These are phyloP conservation scores for Monosporascus sp. DNA, from an alignment of 2,329 filamentous ascomycete species.

Conservation along the genomic window DNA sequence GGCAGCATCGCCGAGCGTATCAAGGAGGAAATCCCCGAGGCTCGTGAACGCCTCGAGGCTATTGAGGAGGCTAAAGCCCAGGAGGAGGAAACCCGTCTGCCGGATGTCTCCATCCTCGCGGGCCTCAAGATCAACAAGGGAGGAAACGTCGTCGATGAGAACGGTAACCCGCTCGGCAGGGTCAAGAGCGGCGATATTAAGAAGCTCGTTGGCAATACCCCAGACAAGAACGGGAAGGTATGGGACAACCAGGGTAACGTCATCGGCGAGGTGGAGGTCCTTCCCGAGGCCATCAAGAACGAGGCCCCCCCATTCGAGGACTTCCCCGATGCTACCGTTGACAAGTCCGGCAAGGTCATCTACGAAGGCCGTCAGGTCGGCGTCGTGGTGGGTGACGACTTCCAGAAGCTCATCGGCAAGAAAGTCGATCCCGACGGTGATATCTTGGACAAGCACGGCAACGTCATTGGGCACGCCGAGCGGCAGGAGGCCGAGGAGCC, in stretches of 20 bases:
- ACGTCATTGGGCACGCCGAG: slow-evolving; percentile 29
- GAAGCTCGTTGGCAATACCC: slow-evolving; percentile 36
- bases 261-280: slow-evolving; percentile 35
- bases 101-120: slow-evolving; percentile 29
- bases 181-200: slow-evolving; percentile 36
- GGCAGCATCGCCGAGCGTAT: slow-evolving; percentile 32
- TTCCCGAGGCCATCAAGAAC: slow-evolving; percentile 31
- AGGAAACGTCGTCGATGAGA: slow-evolving; percentile 40
- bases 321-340: slow-evolving; percentile 30
- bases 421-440: slow-evolving; percentile 32
- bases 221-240: slow-evolving; percentile 38
- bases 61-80: slow-evolving; percentile 17
- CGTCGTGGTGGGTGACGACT: slow-evolving; percentile 33
- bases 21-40: slow-evolving; percentile 26
- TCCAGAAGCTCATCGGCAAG: slow-evolving; percentile 29
- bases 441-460: slow-evolving; percentile 31
- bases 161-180: slow-evolving; percentile 38
- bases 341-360: slow-evolving; percentile 33
- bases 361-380: slow-evolving; percentile 32
- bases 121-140: slow-evolving; percentile 38
- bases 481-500: slow-evolving; percentile 29
- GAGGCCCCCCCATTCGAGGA: slow-evolving; percentile 30
- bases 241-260: slow-evolving; percentile 29
- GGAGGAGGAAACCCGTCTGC: slow-evolving; percentile 12
- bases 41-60: slow-evolving; percentile 25